phyloP scores from a whole-genome alignment of 768 basidiomycete genomes.

The Kwoniella pini region DNA sequence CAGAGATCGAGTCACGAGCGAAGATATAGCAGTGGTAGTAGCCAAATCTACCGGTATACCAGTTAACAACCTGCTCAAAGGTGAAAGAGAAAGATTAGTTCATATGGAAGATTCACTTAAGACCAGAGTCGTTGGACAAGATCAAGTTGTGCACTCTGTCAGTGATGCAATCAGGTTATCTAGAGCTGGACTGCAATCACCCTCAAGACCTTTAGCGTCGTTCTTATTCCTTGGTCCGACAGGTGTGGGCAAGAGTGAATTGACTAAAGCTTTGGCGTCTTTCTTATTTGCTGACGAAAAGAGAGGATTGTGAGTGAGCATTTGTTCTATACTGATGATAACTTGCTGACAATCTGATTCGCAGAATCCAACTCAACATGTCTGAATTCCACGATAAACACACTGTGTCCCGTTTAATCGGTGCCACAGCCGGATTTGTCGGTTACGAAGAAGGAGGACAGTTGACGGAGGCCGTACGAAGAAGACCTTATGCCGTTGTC shows the following conservation, averaged over 20 bases:
- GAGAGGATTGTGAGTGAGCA: constrained; percentile 67
- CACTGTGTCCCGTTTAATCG: constrained; percentile 84
- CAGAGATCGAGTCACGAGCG: constrained; percentile 83
- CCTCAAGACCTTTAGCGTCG: constrained; percentile 84
- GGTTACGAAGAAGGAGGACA: constrained; percentile 83
- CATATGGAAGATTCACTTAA: constrained; percentile 84
- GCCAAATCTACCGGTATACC: constrained; percentile 88
- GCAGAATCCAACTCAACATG: constrained; percentile 88
- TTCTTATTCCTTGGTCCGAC: constrained; percentile 68
- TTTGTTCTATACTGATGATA: not conserved
- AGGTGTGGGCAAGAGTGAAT: constrained; percentile 69
- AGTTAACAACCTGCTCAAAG: constrained; percentile 81
- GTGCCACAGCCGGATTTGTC: constrained; percentile 89
- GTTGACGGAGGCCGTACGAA: constrained; percentile 86
- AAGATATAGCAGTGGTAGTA: constrained; percentile 83
- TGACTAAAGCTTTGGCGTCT: constrained; percentile 81
- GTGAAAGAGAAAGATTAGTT: constrained; percentile 84
- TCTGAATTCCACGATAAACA: constrained; percentile 95
- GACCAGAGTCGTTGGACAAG: constrained; percentile 82
- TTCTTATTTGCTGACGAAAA: constrained; percentile 91
- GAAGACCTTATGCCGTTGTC: constrained; percentile 82
- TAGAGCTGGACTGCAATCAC: constrained; percentile 83
- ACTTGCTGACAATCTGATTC: not conserved
- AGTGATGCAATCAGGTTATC: constrained; percentile 91
- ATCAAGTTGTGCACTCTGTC: constrained; percentile 79